Base-by-base conservation (phyloP, 2,329 filamentous ascomycete species). In the Xylaria sp. region DNA sequence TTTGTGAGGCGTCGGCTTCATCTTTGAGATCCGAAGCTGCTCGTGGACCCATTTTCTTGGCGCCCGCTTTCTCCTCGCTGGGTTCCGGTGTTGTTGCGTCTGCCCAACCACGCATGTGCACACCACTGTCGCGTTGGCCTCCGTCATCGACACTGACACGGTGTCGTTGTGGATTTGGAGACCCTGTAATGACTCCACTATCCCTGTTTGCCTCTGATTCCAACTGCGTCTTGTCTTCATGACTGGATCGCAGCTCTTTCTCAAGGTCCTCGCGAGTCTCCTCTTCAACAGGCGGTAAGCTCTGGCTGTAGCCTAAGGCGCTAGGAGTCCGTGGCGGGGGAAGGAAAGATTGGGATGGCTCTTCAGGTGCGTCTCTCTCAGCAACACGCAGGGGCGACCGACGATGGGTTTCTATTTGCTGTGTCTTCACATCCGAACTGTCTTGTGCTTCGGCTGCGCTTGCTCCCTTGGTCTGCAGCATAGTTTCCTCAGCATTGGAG, bases 91-190 rank as follows among this genome's bases (percentile, higher is more conserved):
- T 36, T 20, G 72, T 43, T 5, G 59, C 72, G 43, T 83, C 83
- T n/a, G 76, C 71, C 80, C 80, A 82, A 49, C 88, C 86, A 25
- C 82, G 83, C 52, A 88, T 80, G 72, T 89, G 85, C 36, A 89
- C 84, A 31, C 86, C 87, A 77, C 88, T 90, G 74, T 90, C 88
- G 52, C 85, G 83, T 58, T 82, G 79, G 36, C 78, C 75, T 36
- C 82, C 79, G 13, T 78, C 77, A 15, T 77, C 71, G 0, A 75
- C 66, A 60, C 77, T 69, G 0, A 75, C 69, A 63, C 78, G 77
- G 71, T 78, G 83, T 64, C 77, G 78, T 61, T 79, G 79, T 48
- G 80, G 77, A 51, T 79, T 79, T 15, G 86, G 82, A 2, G 86
- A 85, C 55, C 82, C 84, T 5, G 82, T 77, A 28, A 80, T 79